These are phyloP conservation scores for Knufia petricola DNA, from an alignment of 2,329 filamentous ascomycete species.

Conservation along the genomic window DNA sequence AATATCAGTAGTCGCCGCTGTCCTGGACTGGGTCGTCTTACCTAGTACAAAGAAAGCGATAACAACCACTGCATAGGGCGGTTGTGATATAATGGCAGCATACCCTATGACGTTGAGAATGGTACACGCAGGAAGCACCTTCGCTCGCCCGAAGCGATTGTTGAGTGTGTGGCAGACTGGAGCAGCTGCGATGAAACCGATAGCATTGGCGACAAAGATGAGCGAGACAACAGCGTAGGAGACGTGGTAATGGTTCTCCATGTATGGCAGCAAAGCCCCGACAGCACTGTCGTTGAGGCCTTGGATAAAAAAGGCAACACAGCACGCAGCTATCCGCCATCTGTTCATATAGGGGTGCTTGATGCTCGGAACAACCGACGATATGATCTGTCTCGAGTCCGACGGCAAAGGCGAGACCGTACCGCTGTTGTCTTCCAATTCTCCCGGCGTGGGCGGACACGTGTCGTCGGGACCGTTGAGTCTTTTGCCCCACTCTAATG, in stretches of 20 bases:
- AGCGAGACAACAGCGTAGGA: conserved; percentile 70
- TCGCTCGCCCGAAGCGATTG: conserved; percentile 35
- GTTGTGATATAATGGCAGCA: conserved; percentile 54
- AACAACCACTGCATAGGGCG: conserved; percentile 61
- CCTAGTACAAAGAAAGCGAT: conserved; percentile 59
- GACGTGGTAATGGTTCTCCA: conserved; percentile 65
- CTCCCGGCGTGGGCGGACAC: not conserved
- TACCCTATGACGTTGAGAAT: conserved; percentile 51
- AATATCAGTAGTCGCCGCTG: not conserved
- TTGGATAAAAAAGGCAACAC: not conserved
- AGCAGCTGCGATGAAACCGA: conserved; percentile 66
- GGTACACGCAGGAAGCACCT: conserved; percentile 58
- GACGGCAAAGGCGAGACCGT: not conserved
- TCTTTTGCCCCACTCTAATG: not conserved
- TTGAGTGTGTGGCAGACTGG: conserved; percentile 58
- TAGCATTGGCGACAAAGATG: conserved; percentile 69
- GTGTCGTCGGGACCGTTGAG: not conserved
- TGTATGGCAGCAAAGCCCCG: conserved; percentile 71
- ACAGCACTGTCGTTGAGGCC: conserved; percentile 30
- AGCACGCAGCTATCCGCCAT: conserved; percentile 49
- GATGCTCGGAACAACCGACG: not conserved
- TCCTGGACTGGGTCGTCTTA: not conserved
- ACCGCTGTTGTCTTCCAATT: not conserved
- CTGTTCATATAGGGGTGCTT: conserved; percentile 43
- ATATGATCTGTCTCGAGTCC: not conserved